These are phyloP conservation scores for Amorphotheca resinae DNA, from an alignment of 495 filamentous ascomycete genomes.

Conservation along the genomic window DNA sequence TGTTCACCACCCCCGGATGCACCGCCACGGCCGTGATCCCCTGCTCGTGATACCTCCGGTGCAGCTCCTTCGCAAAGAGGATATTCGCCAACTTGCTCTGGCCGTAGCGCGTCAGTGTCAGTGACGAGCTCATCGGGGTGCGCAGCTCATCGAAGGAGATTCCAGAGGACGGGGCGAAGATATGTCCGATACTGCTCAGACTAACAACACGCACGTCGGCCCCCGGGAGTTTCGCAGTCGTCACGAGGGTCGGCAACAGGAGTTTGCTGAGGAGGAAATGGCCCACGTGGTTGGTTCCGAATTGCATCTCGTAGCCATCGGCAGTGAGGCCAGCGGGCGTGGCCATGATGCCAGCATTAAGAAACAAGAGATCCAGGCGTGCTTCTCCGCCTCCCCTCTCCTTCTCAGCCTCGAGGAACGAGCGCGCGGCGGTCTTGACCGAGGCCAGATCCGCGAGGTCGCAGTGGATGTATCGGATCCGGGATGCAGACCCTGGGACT, in stretches of 20 bases:
- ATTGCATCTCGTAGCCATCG: slow-evolving; percentile 54
- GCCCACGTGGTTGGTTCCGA: slow-evolving; percentile 57
- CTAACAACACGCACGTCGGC: slow-evolving; percentile 31
- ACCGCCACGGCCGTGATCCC: slow-evolving; percentile 41
- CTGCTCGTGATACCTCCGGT: slow-evolving; percentile 34
- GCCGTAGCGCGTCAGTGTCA: slow-evolving; percentile 41
- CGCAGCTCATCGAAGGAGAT: slow-evolving; percentile 3
- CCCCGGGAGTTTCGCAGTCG: slow-evolving; percentile 23
- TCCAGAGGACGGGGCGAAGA: slow-evolving; percentile 3
- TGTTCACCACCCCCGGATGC: slow-evolving; percentile 49
- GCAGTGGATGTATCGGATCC: slow-evolving; percentile 11
- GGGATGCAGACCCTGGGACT: slow-evolving; percentile 19
- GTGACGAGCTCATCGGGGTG: slow-evolving; percentile 23
- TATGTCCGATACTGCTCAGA: slow-evolving; percentile 26
- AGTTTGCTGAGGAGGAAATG: slow-evolving; percentile 55
- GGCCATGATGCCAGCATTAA: slow-evolving; percentile 60
- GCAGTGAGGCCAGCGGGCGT: slow-evolving; percentile 31
- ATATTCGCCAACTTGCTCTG: slow-evolving; percentile 59
- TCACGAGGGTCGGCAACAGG: slow-evolving; percentile 44
- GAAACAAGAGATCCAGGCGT: slow-evolving; percentile 44
- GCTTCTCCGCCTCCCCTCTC: background rate
- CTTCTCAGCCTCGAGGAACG: slow-evolving; percentile 1
- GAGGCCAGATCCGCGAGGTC: slow-evolving; percentile 16
- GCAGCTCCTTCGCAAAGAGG: slow-evolving; percentile 45
- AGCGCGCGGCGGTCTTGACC: slow-evolving; percentile 10